phyloP scores from a whole-genome alignment of 2,329 filamentous ascomycete species.

The Zasmidium cellare region DNA sequence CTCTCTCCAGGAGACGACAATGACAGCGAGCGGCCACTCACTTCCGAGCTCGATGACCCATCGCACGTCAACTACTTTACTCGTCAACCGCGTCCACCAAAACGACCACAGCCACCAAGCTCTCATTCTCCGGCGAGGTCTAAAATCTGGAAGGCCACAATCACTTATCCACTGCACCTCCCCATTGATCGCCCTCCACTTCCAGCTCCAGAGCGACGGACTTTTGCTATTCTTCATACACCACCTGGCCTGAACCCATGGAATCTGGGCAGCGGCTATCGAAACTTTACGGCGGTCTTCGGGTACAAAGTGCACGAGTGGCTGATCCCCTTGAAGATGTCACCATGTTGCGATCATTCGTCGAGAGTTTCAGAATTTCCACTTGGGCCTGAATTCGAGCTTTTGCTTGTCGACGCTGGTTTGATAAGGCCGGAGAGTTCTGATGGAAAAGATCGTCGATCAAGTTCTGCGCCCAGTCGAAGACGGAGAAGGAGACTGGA shows the following conservation, averaged over 20 bases:
- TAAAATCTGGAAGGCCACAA: slow-evolving; percentile 42
- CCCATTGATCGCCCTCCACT: slow-evolving; percentile 35
- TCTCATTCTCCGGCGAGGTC: slow-evolving; percentile 6
- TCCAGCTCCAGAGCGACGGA: slow-evolving; percentile 46
- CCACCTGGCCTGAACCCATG: slow-evolving; percentile 79
- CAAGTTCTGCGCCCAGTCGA: slow-evolving; percentile 12
- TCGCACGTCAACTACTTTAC: slow-evolving; percentile 34
- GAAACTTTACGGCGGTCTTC: slow-evolving; percentile 80
- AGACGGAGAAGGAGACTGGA: slow-evolving; percentile 27
- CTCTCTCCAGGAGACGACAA: slow-evolving; percentile 10
- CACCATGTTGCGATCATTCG: slow-evolving; percentile 69
- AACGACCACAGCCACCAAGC: slow-evolving; percentile 6
- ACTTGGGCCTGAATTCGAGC: slow-evolving; percentile 36
- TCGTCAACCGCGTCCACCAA: slow-evolving; percentile 20
- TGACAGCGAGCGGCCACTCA: slow-evolving; percentile 28
- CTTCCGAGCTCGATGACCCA: slow-evolving; percentile 37
- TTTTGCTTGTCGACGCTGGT: slow-evolving; percentile 33
- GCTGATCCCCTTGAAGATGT: slow-evolving; percentile 73
- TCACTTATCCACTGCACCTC: slow-evolving; percentile 60
- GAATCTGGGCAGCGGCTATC: slow-evolving; percentile 64
- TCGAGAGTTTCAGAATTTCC: slow-evolving; percentile 34
- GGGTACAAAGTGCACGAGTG: slow-evolving; percentile 71
- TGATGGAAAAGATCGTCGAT: slow-evolving; percentile 10
- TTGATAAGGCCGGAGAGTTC: slow-evolving; percentile 21
- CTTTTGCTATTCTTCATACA: slow-evolving; percentile 77